These are phyloP conservation scores for Clitopilus hobsonii DNA, from an alignment of 768 basidiomycete species.

Conservation along the genomic window DNA sequence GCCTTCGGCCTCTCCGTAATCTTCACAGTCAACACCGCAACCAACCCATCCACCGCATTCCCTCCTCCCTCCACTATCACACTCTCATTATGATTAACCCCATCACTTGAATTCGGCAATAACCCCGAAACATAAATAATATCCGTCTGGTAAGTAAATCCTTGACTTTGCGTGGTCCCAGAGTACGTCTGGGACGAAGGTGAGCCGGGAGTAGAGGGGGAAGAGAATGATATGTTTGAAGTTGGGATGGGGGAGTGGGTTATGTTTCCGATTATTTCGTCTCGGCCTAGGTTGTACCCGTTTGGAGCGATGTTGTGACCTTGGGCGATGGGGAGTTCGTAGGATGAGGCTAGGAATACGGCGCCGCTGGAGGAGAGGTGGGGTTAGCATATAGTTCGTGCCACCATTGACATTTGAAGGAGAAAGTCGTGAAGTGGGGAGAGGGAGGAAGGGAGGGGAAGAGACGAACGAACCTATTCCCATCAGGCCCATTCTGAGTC, in stretches of 20 bases:
- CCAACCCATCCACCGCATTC: constrained; percentile 78
- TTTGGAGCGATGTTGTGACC: constrained; percentile 70
- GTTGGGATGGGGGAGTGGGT: constrained; percentile 45
- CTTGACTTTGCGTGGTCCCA: constrained; percentile 57
- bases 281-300: constrained; percentile 82
- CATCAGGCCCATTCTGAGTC: constrained; percentile 65
- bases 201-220: too few relatives aligned
- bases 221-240: too few relatives aligned
- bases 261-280: constrained; percentile 83
- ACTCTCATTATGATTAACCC: constrained; percentile 61
- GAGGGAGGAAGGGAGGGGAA: neutral
- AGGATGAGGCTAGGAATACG: constrained; percentile 71
- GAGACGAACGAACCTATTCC: constrained; percentile 44
- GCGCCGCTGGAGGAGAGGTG: constrained; percentile 47
- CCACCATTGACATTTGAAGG: too few relatives aligned
- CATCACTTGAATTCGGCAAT: constrained; percentile 62
- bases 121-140: constrained; percentile 68
- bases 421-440: neutral
- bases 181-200: too few relatives aligned
- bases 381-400: too few relatives aligned
- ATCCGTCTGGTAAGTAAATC: constrained; percentile 70
- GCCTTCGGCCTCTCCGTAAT: constrained; percentile 38
- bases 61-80: constrained; percentile 48
- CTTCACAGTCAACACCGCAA: constrained; percentile 72
- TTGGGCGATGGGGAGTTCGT: constrained; percentile 58